Conservation (phyloP, 352 stramenopile genomes). For the Globisporangium viniferum region DNA sequence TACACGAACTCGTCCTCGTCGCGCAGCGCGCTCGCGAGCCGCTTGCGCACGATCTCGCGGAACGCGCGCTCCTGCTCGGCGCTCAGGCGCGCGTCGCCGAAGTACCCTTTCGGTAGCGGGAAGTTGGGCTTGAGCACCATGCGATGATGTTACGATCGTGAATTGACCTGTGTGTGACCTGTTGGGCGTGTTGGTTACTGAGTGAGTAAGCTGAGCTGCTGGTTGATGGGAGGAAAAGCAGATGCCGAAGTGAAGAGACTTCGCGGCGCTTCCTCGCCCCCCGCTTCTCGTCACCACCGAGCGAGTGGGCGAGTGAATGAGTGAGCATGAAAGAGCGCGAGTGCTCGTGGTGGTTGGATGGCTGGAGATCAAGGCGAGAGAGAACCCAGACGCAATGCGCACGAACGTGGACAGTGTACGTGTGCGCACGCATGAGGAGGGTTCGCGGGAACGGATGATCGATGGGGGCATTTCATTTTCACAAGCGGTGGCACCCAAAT, state of each 20-base stretch:
- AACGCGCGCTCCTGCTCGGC: slow-evolving; percentile 31
- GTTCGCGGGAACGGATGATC: neutral
- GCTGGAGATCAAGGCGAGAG: neutral
- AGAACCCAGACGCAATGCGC: neutral
- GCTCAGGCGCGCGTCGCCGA: slow-evolving; percentile 25
- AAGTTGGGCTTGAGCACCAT: slow-evolving; percentile 18
- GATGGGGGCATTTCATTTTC: neutral
- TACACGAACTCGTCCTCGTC: slow-evolving; percentile 28
- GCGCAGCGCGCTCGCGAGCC: slow-evolving; percentile 26
- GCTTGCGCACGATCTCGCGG: slow-evolving; percentile 23
- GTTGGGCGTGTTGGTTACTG: neutral
- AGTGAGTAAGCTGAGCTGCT: neutral
- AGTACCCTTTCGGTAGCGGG: slow-evolving; percentile 28
- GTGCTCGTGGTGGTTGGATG: neutral
- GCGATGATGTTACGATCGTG: neutral
- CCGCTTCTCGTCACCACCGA: no score
- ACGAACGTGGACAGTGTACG: neutral
- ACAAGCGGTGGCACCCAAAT: neutral
- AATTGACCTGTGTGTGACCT: neutral
- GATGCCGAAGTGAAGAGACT: neutral
- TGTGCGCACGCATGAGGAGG: neutral
- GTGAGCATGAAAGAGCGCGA: neutral
- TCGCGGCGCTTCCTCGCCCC: neutral
- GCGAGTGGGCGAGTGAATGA: no score
- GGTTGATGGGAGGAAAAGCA: neutral